Evolutionary conservation across 805 yeast species (phyloP), one percentile per base, ranked within the genome.

Genomic region (Metahyphopichia silvanorum): DNA sequence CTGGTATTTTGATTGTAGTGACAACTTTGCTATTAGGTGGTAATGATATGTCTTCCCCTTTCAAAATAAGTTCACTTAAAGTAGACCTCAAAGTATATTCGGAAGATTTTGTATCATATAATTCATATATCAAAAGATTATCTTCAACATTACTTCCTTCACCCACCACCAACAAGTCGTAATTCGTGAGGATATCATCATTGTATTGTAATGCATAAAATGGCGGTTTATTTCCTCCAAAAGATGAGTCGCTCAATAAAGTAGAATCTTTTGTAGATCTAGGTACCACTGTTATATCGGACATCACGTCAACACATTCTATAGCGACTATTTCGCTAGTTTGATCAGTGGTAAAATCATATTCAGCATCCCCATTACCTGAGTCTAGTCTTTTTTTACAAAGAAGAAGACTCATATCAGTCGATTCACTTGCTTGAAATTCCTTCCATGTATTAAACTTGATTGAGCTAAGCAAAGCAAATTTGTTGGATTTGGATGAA

Each of bases 131-230:
- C 5, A 67, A 41, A 35, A 69, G 70, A 25, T 60, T 63, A 8
- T 41, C 46, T 10, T 47, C 38, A 4, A 36, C 33, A 3, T 54
- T 53, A 44, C 13, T 39, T 38, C 24, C 47, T 27, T 66, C 70
- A 6, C 71, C 70, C 24, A 80, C 55, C 0, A 81, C 61, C 13
- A 83, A 57, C 24, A 69, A 62, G 32, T 76, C 80, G 44, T 64
- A 81, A 7, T 57, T 49, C 0, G 60, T 26, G 6, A 80, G 40
- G 3, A 63, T 53, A 0, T 61, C 46, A 0, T 69, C 43, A 9
- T 65, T 59, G 6, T 73, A 53, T 32, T 68, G 67, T 2, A 79
- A 25, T 6, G 76, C 68, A 37, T 71, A 55, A 44, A 74, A 77
- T 4, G 86, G 81, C 2, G 42, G 21, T 3, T 49, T 34, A 0